Evolutionary conservation across 2,329 filamentous ascomycete species (phyloP).

Genomic region (Periconia macrospinosa): DNA sequence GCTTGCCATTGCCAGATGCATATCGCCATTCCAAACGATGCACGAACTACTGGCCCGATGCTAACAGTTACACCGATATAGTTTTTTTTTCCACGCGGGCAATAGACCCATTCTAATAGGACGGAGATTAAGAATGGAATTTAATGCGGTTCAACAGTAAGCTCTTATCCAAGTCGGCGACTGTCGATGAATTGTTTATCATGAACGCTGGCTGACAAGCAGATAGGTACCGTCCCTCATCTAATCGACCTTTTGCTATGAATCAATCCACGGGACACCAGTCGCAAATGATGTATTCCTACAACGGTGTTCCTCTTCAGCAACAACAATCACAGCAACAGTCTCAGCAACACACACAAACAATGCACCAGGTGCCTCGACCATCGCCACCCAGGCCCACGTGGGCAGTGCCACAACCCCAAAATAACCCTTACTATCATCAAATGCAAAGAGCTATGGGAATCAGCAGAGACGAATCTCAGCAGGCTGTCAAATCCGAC

Average conservation of each 20-base stretch:
- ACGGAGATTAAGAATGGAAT: slow-evolving; percentile 44
- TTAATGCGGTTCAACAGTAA: slow-evolving; percentile 47
- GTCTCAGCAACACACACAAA: slow-evolving; percentile 6
- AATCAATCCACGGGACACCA: slow-evolving; percentile 31
- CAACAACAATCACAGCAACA: slow-evolving; percentile 19
- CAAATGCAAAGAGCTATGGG: slow-evolving; percentile 24
- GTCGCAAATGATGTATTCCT: slow-evolving; percentile 42
- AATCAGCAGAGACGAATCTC: slow-evolving; percentile 27
- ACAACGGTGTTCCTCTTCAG: slow-evolving; percentile 29
- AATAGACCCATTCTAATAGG: slow-evolving; percentile 23
- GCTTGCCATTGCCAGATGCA: slow-evolving; percentile 22
- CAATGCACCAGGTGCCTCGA: slow-evolving; percentile 29
- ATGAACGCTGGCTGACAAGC: slow-evolving; percentile 20
- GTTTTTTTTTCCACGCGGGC: slow-evolving; percentile 18
- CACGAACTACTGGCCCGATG: slow-evolving; percentile 19
- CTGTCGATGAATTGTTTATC: slow-evolving; percentile 7
- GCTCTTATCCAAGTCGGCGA: slow-evolving; percentile 12
- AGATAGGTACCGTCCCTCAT: slow-evolving; percentile 41
- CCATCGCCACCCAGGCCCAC: slow-evolving; percentile 37
- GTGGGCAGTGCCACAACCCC: slow-evolving; percentile 38
- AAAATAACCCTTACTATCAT: slow-evolving; percentile 29
- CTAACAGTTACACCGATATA: slow-evolving; percentile 28
- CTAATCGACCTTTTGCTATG: slow-evolving; percentile 39
- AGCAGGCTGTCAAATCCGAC: slow-evolving; percentile 27
- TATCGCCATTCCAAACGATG: slow-evolving; percentile 18